phyloP scores from a whole-genome alignment of 2,329 filamentous ascomycete species.

The Xylariaceae sp. region DNA sequence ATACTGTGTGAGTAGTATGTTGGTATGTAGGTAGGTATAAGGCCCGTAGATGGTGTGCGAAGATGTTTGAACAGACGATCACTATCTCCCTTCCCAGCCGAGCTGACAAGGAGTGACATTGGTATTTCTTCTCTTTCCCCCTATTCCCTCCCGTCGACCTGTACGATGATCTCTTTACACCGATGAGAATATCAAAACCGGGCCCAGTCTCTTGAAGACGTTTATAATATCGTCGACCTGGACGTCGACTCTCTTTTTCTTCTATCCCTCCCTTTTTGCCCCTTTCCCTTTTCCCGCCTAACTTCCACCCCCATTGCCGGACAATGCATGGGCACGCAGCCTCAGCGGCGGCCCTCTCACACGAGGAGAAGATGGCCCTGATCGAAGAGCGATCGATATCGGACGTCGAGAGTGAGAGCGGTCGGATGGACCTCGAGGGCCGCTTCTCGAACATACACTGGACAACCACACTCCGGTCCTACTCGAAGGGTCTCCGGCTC shows the following conservation, averaged over 20 bases:
- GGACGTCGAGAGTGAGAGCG: slow-evolving; percentile 39
- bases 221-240: no score
- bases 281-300: slow-evolving; percentile 8
- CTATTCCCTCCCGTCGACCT: no score
- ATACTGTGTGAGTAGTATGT: no score
- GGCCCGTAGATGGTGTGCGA: no score
- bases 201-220: no score
- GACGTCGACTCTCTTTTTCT: not conserved
- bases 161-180: no score
- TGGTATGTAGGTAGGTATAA: no score
- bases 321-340: slow-evolving; percentile 38
- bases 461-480: slow-evolving; percentile 26
- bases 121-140: no score
- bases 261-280: not conserved
- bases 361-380: slow-evolving; percentile 42
- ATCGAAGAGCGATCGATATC: slow-evolving; percentile 40
- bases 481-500: slow-evolving; percentile 23
- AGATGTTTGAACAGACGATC: no score
- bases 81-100: no score
- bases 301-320: slow-evolving; percentile 11
- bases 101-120: no score
- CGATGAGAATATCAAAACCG: no score
- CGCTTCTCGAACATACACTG: slow-evolving; percentile 29
- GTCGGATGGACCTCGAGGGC: slow-evolving; percentile 34
- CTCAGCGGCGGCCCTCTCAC: slow-evolving; percentile 30